A percentile compares a stretch with the other conserved stretches of the same genome.
These are phyloP conservation scores for Herpotrichia juniperi DNA, from an alignment of 2,329 filamentous ascomycete species.

Conservation along the genomic window DNA sequence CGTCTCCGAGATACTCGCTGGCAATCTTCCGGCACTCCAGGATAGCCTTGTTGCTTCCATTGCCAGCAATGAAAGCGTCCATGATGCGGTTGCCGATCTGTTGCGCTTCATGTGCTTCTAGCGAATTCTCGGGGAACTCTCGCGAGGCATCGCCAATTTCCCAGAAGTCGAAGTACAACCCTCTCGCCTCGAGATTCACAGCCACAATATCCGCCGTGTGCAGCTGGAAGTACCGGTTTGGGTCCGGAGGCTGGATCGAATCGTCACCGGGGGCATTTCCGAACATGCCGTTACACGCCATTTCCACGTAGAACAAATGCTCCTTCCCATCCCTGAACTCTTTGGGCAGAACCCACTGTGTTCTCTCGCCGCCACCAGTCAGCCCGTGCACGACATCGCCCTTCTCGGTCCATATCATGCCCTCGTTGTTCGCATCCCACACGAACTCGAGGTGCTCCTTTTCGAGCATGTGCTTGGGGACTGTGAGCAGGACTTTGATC, in stretches of 20 bases:
- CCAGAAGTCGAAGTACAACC: constrained; percentile 91
- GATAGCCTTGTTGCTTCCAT: constrained; percentile 75
- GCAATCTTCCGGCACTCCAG: constrained; percentile 82
- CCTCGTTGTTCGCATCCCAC: constrained; percentile 95
- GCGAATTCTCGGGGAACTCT: constrained; percentile 87
- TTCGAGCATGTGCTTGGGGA: constrained; percentile 73
- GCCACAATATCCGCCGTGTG: constrained; percentile 83
- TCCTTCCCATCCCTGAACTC: constrained; percentile 82
- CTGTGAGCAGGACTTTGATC: constrained; percentile 83
- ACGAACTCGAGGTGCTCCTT: constrained; percentile 91
- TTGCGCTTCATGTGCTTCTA: constrained; percentile 86
- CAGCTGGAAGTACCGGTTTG: constrained; percentile 81
- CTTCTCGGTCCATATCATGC: constrained; percentile 89
- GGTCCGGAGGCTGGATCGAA: constrained; percentile 84
- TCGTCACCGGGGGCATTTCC: constrained; percentile 87
- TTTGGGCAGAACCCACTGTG: constrained; percentile 89
- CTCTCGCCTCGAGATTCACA: constrained; percentile 83
- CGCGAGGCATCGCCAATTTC: constrained; percentile 90
- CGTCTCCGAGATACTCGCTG: constrained; percentile 78
- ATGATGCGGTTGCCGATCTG: constrained; percentile 87
- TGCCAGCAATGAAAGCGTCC: constrained; percentile 82
- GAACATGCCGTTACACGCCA: constrained; percentile 99
- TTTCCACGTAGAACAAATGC: constrained; percentile 93
- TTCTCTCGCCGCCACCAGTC: constrained; percentile 85
- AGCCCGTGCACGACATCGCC: constrained; percentile 91